A percentile compares a stretch with the other conserved stretches of the same genome.
These are phyloP conservation scores for Fusarium musae DNA, from an alignment of 2,329 filamentous ascomycete species.

Conservation along the genomic window DNA sequence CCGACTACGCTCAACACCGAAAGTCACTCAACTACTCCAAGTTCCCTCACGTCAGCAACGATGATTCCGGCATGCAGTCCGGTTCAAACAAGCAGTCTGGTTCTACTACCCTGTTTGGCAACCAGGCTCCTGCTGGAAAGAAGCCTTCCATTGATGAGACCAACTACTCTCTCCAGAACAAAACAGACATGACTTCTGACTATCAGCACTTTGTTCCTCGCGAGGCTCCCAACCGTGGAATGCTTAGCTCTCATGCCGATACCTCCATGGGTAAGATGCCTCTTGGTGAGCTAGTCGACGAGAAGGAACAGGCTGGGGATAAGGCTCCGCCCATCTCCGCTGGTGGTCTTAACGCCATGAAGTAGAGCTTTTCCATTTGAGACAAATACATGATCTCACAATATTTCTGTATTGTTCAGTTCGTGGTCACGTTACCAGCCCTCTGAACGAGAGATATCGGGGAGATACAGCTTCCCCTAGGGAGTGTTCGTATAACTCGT, in stretches of 20 bases:
- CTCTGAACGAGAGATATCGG: neutral
- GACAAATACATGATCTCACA: accelerated
- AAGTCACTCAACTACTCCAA: conserved; percentile 4
- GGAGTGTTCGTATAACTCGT: accelerated
- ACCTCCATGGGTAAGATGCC: neutral
- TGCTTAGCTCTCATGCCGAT: neutral
- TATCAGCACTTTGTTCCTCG: conserved; percentile 5
- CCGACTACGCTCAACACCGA: neutral
- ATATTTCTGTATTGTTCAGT: neutral
- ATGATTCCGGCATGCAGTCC: neutral
- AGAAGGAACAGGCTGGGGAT: conserved; percentile 5
- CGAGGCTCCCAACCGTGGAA: neutral
- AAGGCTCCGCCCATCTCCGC: neutral
- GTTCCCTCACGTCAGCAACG: neutral
- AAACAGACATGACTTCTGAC: neutral
- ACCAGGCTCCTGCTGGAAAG: neutral
- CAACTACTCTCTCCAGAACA: conserved; percentile 20
- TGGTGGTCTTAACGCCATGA: conserved; percentile 8
- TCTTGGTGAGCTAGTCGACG: neutral
- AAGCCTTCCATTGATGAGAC: conserved; percentile 6
- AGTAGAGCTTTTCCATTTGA: accelerated
- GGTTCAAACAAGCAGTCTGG: neutral
- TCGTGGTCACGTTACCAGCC: too few species aligned
- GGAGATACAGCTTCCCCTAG: accelerated
- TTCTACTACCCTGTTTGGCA: neutral